Evolutionary conservation across 2,329 filamentous ascomycete species (phyloP), one percentile per base, ranked within the genome.

Genomic region (Botrytis elliptica): DNA sequence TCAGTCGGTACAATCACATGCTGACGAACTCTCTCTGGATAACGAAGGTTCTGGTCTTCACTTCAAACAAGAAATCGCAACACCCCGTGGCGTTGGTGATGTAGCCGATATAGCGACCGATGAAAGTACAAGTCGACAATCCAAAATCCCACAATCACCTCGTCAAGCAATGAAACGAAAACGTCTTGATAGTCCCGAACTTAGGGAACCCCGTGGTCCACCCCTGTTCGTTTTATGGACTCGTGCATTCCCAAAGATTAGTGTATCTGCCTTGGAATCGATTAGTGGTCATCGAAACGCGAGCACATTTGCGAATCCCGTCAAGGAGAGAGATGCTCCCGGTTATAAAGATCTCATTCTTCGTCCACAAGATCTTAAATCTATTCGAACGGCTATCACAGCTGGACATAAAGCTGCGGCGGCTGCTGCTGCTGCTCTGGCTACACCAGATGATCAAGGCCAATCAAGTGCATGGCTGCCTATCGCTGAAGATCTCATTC

Each of bases 271-370:
- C 20, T 86, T 95, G 76, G 92, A 94, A 79, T 90, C 93, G 78
- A 92, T 95, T 74, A 89, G 90, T 38, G 92, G 90, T 71, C 92
- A 95, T 81, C 91, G 92, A 49, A 89, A 92, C 77, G 93, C 92
- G 64, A 93, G 93, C 77, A 93, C 93, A 82, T 95, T 95, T 80
- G 90, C 91, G 42, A 90, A 91, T 72, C 90, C 91, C 2, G 87
- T 95, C 67, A 91, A 92, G 18, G 91, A 94, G 76, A 88, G 88
- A 55, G 91, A 93, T 78, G 93, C 92, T 0, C 92, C 92, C 0
- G 92, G 92, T 8, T 95, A 95, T 79, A 89, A 88, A 75, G 89
- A 90, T 76, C 88, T 94, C 70, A 91, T 95, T 59, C 86, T 92
- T 72, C 89, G 91, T 67, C 91, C 93, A 0, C 91, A 93, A 79